A percentile compares a stretch with the other conserved stretches of the same genome.
phyloP scores from a whole-genome alignment of 1,284 basidiomycete species.

The Tilletia walkeri region DNA sequence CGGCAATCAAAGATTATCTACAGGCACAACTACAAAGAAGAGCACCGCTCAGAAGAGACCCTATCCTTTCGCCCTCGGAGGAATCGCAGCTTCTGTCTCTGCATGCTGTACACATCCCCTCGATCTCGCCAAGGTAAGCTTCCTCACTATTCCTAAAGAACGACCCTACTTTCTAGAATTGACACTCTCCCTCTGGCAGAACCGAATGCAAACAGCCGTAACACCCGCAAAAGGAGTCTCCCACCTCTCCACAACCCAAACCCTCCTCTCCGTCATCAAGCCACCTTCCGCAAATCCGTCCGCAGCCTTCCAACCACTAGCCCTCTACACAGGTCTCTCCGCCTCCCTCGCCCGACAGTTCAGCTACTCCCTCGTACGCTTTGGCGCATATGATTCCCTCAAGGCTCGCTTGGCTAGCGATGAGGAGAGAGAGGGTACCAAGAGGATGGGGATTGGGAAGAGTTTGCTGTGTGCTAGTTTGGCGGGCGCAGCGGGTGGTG shows the following conservation, averaged over 20 bases:
- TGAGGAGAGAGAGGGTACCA: constrained; percentile 22
- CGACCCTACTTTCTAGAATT: no score
- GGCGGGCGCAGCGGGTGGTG: constrained; percentile 61
- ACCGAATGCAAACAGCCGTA: constrained; percentile 55
- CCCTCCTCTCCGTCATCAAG: constrained; percentile 21
- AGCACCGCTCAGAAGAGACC: background rate
- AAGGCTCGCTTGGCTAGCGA: constrained; percentile 33
- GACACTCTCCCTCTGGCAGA: constrained; percentile 24
- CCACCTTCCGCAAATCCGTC: constrained; percentile 37
- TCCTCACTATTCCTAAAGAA: no score
- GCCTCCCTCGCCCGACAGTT: constrained; percentile 51
- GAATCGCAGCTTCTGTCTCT: constrained; percentile 49
- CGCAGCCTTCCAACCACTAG: constrained; percentile 28
- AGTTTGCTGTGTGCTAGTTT: constrained; percentile 42
- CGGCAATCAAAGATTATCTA: background rate
- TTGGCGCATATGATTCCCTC: constrained; percentile 51
- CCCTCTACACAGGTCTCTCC: constrained; percentile 45
- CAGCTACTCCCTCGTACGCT: constrained; percentile 42
- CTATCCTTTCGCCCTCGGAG: constrained; percentile 47
- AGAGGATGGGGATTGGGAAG: constrained; percentile 32
- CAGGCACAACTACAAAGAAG: background rate
- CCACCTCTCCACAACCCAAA: constrained; percentile 28
- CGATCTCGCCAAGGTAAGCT: constrained; percentile 44
- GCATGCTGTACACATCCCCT: constrained; percentile 55
- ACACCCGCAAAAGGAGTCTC: constrained; percentile 38